Conservation (phyloP, 23 red algal genomes). For the Pyropia haitanensis region DNA sequence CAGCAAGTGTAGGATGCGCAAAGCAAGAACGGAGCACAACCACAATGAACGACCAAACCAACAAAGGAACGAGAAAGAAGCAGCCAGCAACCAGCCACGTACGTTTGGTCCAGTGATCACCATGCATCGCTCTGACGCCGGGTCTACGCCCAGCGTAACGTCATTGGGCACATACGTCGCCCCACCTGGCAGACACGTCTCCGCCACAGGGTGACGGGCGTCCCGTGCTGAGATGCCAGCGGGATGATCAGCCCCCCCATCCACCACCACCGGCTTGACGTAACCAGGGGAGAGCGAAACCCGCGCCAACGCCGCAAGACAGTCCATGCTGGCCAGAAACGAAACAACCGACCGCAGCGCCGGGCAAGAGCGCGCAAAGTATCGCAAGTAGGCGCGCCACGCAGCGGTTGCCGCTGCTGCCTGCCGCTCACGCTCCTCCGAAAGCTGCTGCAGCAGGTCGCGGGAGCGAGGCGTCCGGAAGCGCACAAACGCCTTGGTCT, state of each 20-base stretch:
- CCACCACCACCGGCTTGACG: constrained; percentile 20
- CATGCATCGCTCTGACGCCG: too few relatives aligned
- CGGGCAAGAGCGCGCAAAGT: constrained; percentile 23
- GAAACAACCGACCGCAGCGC: constrained; percentile 25
- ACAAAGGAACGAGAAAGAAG: too few relatives aligned
- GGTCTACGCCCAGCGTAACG: constrained; percentile 24
- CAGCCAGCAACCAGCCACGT: too few relatives aligned
- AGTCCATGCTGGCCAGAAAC: constrained; percentile 38
- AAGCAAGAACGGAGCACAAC: too few relatives aligned
- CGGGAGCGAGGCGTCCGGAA: constrained; percentile 42
- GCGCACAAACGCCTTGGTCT: constrained; percentile 62
- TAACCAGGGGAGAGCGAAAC: constrained; percentile 41
- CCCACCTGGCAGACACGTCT: constrained; percentile 45
- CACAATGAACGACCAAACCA: too few relatives aligned
- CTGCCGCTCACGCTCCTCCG: constrained; percentile 29
- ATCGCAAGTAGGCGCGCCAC: constrained; percentile 30
- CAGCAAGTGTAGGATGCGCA: too few relatives aligned
- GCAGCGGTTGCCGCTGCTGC: constrained; percentile 3
- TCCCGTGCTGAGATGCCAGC: constrained; percentile 23
- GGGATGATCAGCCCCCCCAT: constrained; percentile 1
- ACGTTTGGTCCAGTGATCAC: too few relatives aligned
- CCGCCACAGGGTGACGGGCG: constrained; percentile 45
- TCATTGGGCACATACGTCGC: constrained; percentile 80
- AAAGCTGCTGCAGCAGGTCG: constrained; percentile 17
- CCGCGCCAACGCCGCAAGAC: constrained; percentile 30